phyloP scores from a whole-genome alignment of 352 stramenopile genomes.

The Globisporangium nunn region DNA sequence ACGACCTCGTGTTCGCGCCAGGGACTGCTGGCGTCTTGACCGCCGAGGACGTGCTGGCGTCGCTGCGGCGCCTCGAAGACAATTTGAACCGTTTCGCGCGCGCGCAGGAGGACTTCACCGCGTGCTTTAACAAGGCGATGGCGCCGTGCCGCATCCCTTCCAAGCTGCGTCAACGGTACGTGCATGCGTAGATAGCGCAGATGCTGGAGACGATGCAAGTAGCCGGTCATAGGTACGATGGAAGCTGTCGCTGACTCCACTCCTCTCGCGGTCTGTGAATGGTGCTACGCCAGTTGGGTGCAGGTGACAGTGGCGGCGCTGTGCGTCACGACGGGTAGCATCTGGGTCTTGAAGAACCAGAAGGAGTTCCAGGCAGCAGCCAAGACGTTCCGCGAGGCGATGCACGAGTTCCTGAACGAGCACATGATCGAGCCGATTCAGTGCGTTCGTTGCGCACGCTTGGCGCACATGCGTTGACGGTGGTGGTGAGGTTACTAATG shows the following conservation, averaged over 20 bases:
- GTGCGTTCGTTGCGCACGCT: conserved; percentile 19
- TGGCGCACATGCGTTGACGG: too few species aligned
- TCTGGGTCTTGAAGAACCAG: conserved; percentile 67
- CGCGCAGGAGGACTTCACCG: conserved; percentile 40
- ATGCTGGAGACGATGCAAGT: too few species aligned
- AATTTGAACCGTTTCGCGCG: conserved; percentile 41
- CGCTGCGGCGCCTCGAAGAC: conserved; percentile 33
- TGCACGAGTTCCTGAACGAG: conserved; percentile 71
- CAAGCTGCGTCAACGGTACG: conserved; percentile 54
- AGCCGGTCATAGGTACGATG: too few species aligned
- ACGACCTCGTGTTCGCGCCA: conserved; percentile 7
- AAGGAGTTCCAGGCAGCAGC: conserved; percentile 49
- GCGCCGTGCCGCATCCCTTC: conserved; percentile 55
- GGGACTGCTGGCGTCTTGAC: conserved; percentile 3
- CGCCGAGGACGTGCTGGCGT: conserved; percentile 31
- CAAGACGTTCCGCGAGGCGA: conserved; percentile 23
- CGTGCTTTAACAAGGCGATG: conserved; percentile 47
- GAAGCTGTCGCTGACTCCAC: too few species aligned
- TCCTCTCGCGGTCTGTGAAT: background rate
- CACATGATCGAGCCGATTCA: conserved; percentile 75
- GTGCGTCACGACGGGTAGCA: conserved; percentile 41
- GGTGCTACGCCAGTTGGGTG: conserved; percentile 33
- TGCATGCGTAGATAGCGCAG: background rate
- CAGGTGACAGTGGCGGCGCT: conserved; percentile 49
- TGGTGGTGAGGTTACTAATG: background rate